Base-by-base conservation (phyloP, 75 land plant species). In the Ceratopteris richardii region DNA sequence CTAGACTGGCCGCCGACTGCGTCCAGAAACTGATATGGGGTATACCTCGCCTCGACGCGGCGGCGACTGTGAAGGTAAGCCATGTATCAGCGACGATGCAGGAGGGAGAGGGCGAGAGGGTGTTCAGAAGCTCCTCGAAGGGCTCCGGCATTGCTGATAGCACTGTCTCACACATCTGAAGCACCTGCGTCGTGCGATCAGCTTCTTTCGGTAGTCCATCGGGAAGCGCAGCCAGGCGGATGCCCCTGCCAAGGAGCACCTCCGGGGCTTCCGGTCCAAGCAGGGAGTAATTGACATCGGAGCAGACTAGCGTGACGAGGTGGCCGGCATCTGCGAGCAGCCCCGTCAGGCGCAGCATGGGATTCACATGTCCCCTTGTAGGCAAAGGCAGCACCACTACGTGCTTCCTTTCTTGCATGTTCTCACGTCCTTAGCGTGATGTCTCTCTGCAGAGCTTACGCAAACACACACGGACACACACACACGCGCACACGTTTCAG, bases 341-440 rank as follows among this genome's bases (percentile, higher is more conserved):
- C 9, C 36, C 22, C 1, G 54, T 10, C 62, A 46, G 3, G 50
- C 56, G 29, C 66, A 64, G 19, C 60, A 64, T 53, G 0, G 59
- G 66, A 23, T 21, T 54, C 20, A 64, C 28, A 25, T 64, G 66
- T 16, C 66, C 66, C 19, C 54, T 60, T 0, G 44, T 36, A 22
- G 60, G 60, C 25, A 56, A 36, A 1, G 66, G 66, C 24, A 64
- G 21, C n/a, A 64, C 66, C 66, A 64, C 16, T 19, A 26, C 46
- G 33, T 64, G 66, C 37, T 33, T 33, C 37, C 37, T 33, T 9
- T 33, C 37, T 9, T 9, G 7, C 37, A 33, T 9, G 7, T 33
- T 9, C 3, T 33, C 37, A 33, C n/a, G n/a, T n/a, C n/a, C n/a
- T n/a, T n/a, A n/a, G n/a, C n/a, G n/a, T n/a, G n/a, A n/a, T n/a